Evolutionary conservation across 169 alveolate species (phyloP), one percentile per base, ranked within the genome.

Genomic region (Plasmodium gaboni): DNA sequence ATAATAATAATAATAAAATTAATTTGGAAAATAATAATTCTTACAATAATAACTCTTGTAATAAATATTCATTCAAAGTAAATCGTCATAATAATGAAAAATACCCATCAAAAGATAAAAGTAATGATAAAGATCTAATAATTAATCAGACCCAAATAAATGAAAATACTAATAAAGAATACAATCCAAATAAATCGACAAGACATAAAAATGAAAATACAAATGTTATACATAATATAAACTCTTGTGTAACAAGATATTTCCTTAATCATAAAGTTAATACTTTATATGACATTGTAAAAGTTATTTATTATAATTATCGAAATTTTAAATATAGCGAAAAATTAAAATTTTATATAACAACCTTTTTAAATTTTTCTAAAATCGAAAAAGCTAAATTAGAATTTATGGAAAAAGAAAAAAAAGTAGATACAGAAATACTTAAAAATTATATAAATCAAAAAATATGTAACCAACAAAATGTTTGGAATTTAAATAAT

Each of bases 401-500:
- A 24, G 71, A 78, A 59, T 78, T 78, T 51, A 64, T 78, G 70
- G 71, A 65, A 57, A 78, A 19, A 60, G 89, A 78, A 26, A 78
- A 24, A 65, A 65, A n/a, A 38, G 12, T 78, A 0, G 89, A 78
- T 69, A 65, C 60, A n/a, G 70, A 78, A 15, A 32, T 78, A n/a
- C 48, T 78, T 15, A 78, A 78, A 64, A 17, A 44, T 15, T 65
- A 78, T 22, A 65, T 78, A n/a, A 26, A 78, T 70, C 51, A 42
- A 32, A 78, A 78, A 78, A 78, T 42, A 42, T 51, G 19, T 24
- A 76, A 85, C 60, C 67, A 73, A 28, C 64, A 73, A 42, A 88
- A 74, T 55, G 94, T 90, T 2, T 71, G 88, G 93, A 53, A 83
- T 22, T 72, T 92, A 46, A 73, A 92, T 61, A 88, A 83, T 28